Evolutionary conservation across 108 stramenopile species (phyloP), one percentile per base, ranked within the genome.

Genomic region (Cyclotella choctawhatcheeana): DNA sequence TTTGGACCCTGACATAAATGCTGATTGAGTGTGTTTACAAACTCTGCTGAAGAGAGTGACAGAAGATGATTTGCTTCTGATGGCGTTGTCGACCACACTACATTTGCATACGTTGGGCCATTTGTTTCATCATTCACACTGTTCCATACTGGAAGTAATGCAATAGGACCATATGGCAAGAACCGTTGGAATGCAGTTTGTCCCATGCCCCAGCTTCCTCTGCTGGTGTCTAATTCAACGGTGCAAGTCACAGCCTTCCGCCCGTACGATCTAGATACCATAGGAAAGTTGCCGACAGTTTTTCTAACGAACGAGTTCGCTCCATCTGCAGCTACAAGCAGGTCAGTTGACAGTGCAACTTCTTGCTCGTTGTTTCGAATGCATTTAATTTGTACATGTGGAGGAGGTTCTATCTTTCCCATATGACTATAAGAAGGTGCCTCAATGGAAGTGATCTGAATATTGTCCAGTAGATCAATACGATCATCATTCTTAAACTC

Each of bases 71-170:
- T 67, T 25, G 82, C 84, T 54, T 83, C 77, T 56, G 88, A 83
- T 6, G 86, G 89, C 12, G 81, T 67, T 2, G 93, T 92, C 31
- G 90, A 91, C 93, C 93, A 94, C 2, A 94, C 93, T 52, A 94
- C 81, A 58, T 89, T 88, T 48, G 90, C 93, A 77, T 94, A 89
- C 17, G 67, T 64, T 22, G 77, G 69, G 25, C 27, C 24, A 43
- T 60, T 33, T 56, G 55, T 31, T 30, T 56, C 29, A 30, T 56
- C 34, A 18, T 13, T 44, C 24, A 27, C 33, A 31, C 72, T 58
- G 27, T 83, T 87, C 79, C 77, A 88, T 12, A 90, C 87, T 14
- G 93, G 93, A 18, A 94, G 74, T 58, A 94, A 70, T 53, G 93
- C 93, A 65, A 94, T 82, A 3, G 90, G 90, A 14, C 88, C 89